A percentile compares a stretch with the other conserved stretches of the same genome.
Evolutionary conservation across 116 monocot species (phyloP).

Genomic region (Papilionanthe hybrid): DNA sequence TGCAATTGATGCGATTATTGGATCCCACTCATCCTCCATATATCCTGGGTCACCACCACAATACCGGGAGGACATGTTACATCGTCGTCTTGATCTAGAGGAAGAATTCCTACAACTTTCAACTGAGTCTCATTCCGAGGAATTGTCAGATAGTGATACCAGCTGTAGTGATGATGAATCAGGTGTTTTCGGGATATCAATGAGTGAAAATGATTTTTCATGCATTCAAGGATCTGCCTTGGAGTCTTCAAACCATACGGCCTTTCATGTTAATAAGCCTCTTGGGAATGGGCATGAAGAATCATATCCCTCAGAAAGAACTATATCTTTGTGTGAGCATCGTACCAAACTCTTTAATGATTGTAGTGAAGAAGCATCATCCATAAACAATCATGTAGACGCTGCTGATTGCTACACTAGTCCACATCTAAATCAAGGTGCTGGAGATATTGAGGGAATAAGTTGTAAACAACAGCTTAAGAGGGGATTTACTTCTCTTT

Average conservation of each 20-base stretch:
- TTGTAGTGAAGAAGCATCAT: slow-evolving; percentile 11
- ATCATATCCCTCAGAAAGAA: background rate
- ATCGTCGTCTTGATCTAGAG: slow-evolving; percentile 55
- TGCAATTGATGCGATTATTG: slow-evolving; percentile 54
- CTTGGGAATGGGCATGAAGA: slow-evolving; percentile 14
- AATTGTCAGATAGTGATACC: slow-evolving; percentile 67
- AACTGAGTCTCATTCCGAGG: slow-evolving; percentile 34
- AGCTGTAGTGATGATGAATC: slow-evolving; percentile 66
- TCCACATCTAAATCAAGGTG: slow-evolving; percentile 9
- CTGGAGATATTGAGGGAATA: slow-evolving; percentile 13
- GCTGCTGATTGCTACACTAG: background rate
- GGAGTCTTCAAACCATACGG: slow-evolving; percentile 9
- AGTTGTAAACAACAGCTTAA: slow-evolving; percentile 35
- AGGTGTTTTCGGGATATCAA: slow-evolving; percentile 28
- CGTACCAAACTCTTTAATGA: background rate
- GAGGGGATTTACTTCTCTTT: slow-evolving; percentile 31
- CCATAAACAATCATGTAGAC: slow-evolving; percentile 7
- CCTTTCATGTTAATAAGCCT: slow-evolving; percentile 16
- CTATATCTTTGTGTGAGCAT: background rate
- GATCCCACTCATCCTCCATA: slow-evolving; percentile 33
- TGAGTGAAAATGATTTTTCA: slow-evolving; percentile 24
- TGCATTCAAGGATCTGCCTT: slow-evolving; percentile 14
- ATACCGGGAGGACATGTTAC: slow-evolving; percentile 70
- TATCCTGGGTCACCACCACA: slow-evolving; percentile 63
- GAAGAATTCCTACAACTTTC: slow-evolving; percentile 70